These are phyloP conservation scores for Fraxinus angustifolia DNA, from an alignment of 305 asterid species.

Conservation along the genomic window DNA sequence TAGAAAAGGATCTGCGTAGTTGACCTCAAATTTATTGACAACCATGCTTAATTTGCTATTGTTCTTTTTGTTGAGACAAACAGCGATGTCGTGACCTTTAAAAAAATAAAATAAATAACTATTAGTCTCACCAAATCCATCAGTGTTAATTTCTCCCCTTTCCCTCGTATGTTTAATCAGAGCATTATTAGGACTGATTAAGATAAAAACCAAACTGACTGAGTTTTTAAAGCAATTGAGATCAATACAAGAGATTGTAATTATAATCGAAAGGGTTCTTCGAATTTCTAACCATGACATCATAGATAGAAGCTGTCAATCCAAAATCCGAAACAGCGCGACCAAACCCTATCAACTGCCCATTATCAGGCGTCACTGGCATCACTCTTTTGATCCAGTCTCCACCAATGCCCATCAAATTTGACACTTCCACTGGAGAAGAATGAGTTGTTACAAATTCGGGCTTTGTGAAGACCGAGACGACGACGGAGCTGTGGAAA, in stretches of 20 bases:
- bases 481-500: slow-evolving; percentile 63
- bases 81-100: neutral
- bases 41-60: neutral
- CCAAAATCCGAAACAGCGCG: slow-evolving; percentile 83
- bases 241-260: neutral
- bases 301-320: slow-evolving; percentile 71
- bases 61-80: neutral
- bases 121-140: neutral
- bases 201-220: neutral
- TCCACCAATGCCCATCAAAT: slow-evolving; percentile 46
- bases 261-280: neutral
- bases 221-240: neutral
- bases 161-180: neutral
- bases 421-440: slow-evolving; percentile 16
- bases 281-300: slow-evolving; percentile 58
- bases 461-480: slow-evolving; percentile 64
- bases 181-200: neutral
- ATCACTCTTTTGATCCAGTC: slow-evolving; percentile 52
- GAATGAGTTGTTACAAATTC: slow-evolving; percentile 22
- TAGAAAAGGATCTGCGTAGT: neutral
- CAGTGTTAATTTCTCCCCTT: neutral
- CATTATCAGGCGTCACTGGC: slow-evolving; percentile 67
- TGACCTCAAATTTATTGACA: neutral
- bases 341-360: slow-evolving; percentile 77
- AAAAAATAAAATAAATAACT: neutral